phyloP scores from a whole-genome alignment of 208 protist species.

The Crithidia expoeki region DNA sequence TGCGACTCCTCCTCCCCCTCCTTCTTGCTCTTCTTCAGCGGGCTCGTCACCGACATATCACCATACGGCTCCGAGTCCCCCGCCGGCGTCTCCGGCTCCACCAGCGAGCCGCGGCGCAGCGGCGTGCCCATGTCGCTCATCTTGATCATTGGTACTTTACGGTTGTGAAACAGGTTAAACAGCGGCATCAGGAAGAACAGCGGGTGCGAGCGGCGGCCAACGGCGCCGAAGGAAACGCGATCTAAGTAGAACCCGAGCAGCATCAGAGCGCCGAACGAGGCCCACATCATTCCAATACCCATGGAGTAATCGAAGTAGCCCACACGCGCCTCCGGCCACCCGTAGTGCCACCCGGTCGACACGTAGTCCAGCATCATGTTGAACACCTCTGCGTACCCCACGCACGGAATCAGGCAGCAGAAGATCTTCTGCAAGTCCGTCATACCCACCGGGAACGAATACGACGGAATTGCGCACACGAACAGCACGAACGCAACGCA shows the following conservation, averaged over 20 bases:
- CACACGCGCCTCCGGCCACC: conserved; percentile 39
- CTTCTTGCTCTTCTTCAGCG: conserved; percentile 23
- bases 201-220: conserved; percentile 61
- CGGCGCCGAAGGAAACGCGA: conserved; percentile 68
- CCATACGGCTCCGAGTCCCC: background rate
- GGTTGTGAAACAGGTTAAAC: conserved; percentile 43
- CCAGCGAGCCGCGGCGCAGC: conserved; percentile 28
- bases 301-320: conserved; percentile 58
- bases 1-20: background rate
- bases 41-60: conserved; percentile 7
- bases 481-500: conserved; percentile 73
- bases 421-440: conserved; percentile 40
- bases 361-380: conserved; percentile 63
- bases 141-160: conserved; percentile 26
- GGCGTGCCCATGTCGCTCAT: conserved; percentile 41
- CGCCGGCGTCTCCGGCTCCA: conserved; percentile 11
- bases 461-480: conserved; percentile 64
- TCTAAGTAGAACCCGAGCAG: conserved; percentile 86
- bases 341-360: conserved; percentile 38
- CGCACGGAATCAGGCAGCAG: conserved; percentile 61
- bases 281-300: conserved; percentile 81
- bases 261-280: conserved; percentile 65
- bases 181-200: conserved; percentile 77
- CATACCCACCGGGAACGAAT: conserved; percentile 71
- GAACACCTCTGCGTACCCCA: conserved; percentile 60